Conservation (phyloP, 75 land plant genomes). For the Sequoia sempervirens region DNA sequence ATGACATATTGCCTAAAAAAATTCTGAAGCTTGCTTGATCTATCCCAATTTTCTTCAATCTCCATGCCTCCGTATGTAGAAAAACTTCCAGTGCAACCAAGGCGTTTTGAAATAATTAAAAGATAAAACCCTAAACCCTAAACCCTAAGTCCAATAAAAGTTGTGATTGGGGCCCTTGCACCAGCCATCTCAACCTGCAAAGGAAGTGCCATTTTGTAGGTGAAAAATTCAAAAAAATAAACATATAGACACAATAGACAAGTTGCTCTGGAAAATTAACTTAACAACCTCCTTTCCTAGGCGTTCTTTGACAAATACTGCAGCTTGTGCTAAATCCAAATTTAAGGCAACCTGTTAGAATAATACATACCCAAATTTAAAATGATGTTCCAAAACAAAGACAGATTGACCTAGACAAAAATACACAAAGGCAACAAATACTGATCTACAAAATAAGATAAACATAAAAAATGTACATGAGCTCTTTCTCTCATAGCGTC, state of each 20-base stretch:
- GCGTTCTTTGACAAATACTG: constrained; percentile 56
- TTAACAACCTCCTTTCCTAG: constrained; percentile 62
- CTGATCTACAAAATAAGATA: background rate
- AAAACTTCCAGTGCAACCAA: constrained; percentile 66
- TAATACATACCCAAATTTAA: background rate
- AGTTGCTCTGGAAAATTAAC: background rate
- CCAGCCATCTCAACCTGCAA: constrained; percentile 78
- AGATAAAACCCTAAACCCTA: too few relatives aligned
- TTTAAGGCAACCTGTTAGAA: constrained; percentile 54
- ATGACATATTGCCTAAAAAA: background rate
- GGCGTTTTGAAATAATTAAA: constrained; percentile 65
- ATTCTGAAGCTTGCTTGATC: background rate
- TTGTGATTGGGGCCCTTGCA: constrained; percentile 77
- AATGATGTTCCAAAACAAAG: background rate
- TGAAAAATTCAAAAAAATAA: background rate
- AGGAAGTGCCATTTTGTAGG: background rate
- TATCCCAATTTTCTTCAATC: constrained; percentile 92
- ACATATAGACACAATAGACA: background rate
- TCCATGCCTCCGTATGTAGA: constrained; percentile 87
- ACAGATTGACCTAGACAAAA: background rate
- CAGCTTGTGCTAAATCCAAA: constrained; percentile 68
- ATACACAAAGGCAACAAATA: background rate
- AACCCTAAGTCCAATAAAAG: constrained; percentile 78
- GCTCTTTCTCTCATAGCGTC: background rate
- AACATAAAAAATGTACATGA: background rate